A percentile compares a stretch with the other conserved stretches of the same genome.
Evolutionary conservation across 495 filamentous ascomycete species (phyloP).

Genomic region (Xylaria longipes): DNA sequence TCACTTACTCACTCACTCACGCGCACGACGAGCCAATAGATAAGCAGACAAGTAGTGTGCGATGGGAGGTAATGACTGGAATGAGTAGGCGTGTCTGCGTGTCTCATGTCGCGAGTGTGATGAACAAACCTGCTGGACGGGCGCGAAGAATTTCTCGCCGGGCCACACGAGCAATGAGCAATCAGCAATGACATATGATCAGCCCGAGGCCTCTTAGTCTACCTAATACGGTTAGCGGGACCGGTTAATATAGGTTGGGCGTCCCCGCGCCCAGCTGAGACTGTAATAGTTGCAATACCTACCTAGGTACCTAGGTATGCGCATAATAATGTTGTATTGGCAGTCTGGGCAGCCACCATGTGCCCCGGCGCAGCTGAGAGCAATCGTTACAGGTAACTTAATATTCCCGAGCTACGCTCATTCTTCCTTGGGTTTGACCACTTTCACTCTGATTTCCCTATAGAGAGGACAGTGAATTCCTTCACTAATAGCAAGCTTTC

Average conservation of each 20-base stretch:
- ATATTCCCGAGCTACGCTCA: neutral
- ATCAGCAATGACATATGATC: constrained; percentile 11
- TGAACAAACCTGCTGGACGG: neutral
- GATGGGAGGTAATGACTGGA: neutral
- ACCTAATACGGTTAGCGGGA: neutral
- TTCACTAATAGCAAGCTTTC: neutral
- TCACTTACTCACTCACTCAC: neutral
- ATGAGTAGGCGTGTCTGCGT: neutral
- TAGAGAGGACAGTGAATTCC: neutral
- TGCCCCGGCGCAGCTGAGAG: too few species aligned
- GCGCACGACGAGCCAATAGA: neutral
- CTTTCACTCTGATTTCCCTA: neutral
- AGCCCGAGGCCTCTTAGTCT: constrained; percentile 1
- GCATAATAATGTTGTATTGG: too few species aligned
- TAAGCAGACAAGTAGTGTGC: neutral
- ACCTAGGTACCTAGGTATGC: too few species aligned
- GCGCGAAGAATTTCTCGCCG: constrained; percentile 19
- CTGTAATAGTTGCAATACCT: neutral
- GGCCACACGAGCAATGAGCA: neutral
- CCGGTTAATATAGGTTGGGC: neutral
- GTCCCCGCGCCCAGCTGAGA: neutral
- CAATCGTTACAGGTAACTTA: neutral
- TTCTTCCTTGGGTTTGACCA: neutral
- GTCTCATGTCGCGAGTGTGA: neutral
- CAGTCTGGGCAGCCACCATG: too few species aligned